These are phyloP conservation scores for Silene vulgaris DNA, from an alignment of 179 eudicot genomes.

Conservation along the genomic window DNA sequence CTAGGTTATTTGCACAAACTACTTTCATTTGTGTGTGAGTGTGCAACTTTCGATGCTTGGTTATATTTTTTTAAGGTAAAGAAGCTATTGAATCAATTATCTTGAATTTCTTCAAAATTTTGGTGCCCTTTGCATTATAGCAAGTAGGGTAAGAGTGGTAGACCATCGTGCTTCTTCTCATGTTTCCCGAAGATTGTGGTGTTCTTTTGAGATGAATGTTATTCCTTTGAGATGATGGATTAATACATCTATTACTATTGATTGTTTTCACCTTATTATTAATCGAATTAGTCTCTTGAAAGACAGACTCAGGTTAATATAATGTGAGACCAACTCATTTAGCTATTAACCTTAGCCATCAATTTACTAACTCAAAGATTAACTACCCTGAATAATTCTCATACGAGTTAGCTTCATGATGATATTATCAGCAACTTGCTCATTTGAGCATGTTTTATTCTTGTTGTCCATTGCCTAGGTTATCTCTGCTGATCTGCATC, in stretches of 20 bases:
- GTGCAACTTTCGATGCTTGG: not conserved
- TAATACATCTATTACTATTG: not conserved
- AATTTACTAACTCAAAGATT: too few species aligned
- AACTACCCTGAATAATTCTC: too few species aligned
- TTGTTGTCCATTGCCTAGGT: not conserved
- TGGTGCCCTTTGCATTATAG: not conserved
- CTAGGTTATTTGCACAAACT: not conserved
- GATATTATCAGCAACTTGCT: too few species aligned
- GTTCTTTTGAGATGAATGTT: not conserved
- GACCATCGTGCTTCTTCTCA: not conserved
- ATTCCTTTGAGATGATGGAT: not conserved
- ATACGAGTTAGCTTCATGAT: not conserved
- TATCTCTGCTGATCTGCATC: conserved; percentile 4
- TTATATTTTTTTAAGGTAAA: not conserved
- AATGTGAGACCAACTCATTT: too few species aligned
- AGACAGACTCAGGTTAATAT: too few species aligned
- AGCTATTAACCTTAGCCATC: too few species aligned
- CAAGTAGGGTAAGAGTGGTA: conserved; percentile 3
- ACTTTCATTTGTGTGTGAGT: not conserved
- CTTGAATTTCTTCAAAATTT: not conserved
- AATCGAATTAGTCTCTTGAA: too few species aligned
- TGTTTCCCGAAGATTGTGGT: not conserved
- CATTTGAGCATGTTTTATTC: not conserved
- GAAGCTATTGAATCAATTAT: not conserved
- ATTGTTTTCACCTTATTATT: not conserved